Evolutionary conservation across 2,329 filamentous ascomycete genomes (phyloP).

Genomic region (Raffaelea arxii): DNA sequence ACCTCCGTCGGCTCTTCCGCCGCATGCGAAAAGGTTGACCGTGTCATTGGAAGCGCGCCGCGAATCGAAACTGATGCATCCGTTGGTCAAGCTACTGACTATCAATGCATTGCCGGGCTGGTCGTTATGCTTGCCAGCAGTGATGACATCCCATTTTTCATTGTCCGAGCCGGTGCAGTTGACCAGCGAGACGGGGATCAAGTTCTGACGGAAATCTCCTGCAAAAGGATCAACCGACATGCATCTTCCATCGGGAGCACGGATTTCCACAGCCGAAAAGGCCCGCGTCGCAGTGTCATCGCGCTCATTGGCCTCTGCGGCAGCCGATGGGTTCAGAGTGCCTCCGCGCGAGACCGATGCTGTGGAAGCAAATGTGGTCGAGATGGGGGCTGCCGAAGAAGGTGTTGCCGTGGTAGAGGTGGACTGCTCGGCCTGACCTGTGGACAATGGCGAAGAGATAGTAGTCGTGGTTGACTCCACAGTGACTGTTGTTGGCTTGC

Average conservation of each 20-base stretch:
- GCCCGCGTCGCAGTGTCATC: slow-evolving; percentile 37
- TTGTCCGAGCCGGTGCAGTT: slow-evolving; percentile 33
- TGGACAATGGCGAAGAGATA: too few species aligned
- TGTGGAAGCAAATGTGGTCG: slow-evolving; percentile 19
- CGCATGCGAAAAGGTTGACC: slow-evolving; percentile 42
- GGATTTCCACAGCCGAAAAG: slow-evolving; percentile 34
- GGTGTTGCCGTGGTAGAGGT: neutral
- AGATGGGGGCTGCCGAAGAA: neutral
- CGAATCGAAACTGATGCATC: slow-evolving; percentile 41
- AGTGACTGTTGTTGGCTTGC: neutral
- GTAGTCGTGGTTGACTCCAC: neutral
- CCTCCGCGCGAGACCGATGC: slow-evolving; percentile 41
- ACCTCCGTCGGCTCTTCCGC: slow-evolving; percentile 39
- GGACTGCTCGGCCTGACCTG: too few species aligned
- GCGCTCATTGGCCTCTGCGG: slow-evolving; percentile 35
- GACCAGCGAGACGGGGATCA: slow-evolving; percentile 38
- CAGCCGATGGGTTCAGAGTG: slow-evolving; percentile 37
- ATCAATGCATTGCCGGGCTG: slow-evolving; percentile 31
- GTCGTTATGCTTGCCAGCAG: slow-evolving; percentile 38
- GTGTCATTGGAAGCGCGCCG: slow-evolving; percentile 33
- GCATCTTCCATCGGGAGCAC: slow-evolving; percentile 37
- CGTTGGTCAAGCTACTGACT: slow-evolving; percentile 39
- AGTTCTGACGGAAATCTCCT: slow-evolving; percentile 43
- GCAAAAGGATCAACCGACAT: slow-evolving; percentile 41
- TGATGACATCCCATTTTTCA: slow-evolving; percentile 42